Percentiles rank a stretch among this genome's conserved stretches.
Evolutionary conservation across 768 basidiomycete species (phyloP).

Genomic region (Trametes cingulata): DNA sequence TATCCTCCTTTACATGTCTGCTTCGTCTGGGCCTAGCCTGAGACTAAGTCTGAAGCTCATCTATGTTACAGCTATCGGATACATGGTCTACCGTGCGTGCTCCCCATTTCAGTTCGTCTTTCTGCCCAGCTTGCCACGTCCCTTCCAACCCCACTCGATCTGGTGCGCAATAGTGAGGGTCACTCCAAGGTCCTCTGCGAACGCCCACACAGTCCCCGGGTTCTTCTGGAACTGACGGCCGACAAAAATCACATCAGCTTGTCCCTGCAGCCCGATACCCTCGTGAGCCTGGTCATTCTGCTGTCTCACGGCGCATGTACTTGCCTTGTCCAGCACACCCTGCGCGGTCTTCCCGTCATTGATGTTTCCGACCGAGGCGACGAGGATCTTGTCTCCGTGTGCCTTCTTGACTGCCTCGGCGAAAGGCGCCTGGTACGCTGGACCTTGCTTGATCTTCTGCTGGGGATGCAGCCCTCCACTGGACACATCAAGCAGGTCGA

Average conservation of each 20-base stretch:
- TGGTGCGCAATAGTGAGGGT: conserved; percentile 48
- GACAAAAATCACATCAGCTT: conserved; percentile 52
- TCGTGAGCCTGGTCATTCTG: conserved; percentile 51
- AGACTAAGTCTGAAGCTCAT: too few species aligned
- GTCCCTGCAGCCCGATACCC: conserved; percentile 41
- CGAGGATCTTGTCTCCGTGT: conserved; percentile 43
- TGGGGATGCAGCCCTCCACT: conserved; percentile 56
- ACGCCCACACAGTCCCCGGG: conserved; percentile 49
- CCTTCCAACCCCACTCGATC: conserved; percentile 55
- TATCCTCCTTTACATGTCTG: too few species aligned
- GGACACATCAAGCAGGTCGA: conserved; percentile 77
- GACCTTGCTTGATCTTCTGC: conserved; percentile 44
- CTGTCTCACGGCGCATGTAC: background rate
- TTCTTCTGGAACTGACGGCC: conserved; percentile 57
- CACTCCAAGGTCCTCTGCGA: conserved; percentile 58
- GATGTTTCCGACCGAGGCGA: conserved; percentile 60
- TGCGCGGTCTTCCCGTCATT: conserved; percentile 58
- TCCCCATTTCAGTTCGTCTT: background rate
- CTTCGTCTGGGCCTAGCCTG: too few species aligned
- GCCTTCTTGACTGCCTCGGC: conserved; percentile 43
- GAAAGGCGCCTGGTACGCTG: conserved; percentile 24
- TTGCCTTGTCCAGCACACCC: conserved; percentile 48
- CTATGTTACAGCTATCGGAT: too few species aligned
- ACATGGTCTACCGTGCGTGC: background rate
- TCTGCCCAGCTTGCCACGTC: conserved; percentile 27